phyloP scores from a whole-genome alignment of 2,329 filamentous ascomycete genomes.

The Meredithiella fracta region DNA sequence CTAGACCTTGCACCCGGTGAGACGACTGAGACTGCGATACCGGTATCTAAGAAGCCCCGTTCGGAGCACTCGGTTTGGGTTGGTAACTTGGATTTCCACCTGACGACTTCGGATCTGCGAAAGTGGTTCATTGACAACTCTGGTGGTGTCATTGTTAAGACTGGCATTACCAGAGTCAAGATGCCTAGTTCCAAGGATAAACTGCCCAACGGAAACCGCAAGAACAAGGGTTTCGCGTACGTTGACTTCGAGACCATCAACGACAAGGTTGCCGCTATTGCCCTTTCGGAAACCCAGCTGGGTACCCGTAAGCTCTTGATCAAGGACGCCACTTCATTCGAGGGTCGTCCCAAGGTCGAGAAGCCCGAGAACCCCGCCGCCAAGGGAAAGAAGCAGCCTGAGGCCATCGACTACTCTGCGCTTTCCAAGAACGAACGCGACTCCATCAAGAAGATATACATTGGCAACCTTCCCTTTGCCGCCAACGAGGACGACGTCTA shows the following conservation, averaged over 20 bases:
- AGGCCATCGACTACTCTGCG: conserved; percentile 19
- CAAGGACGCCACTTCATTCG: conserved; percentile 80
- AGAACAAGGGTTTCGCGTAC: conserved; percentile 90
- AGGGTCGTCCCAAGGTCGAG: conserved; percentile 50
- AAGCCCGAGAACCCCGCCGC: conserved; percentile 17
- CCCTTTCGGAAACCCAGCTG: conserved; percentile 69
- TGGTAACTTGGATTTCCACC: conserved; percentile 77
- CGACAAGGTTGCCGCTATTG: conserved; percentile 62
- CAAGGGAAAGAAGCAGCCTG: conserved; percentile 16
- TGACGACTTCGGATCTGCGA: conserved; percentile 57
- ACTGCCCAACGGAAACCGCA: conserved; percentile 16
- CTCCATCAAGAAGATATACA: conserved; percentile 68
- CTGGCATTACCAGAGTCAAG: conserved; percentile 70
- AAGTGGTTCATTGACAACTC: conserved; percentile 63
- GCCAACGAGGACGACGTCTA: conserved; percentile 65
- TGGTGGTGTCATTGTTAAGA: conserved; percentile 46
- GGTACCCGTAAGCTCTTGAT: conserved; percentile 69
- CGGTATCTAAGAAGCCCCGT: conserved; percentile 32
- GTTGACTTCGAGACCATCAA: conserved; percentile 65
- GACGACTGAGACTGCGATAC: not conserved
- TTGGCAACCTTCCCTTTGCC: conserved; percentile 77
- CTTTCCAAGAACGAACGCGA: conserved; percentile 31
- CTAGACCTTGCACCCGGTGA: conserved; percentile 2
- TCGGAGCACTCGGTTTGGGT: conserved; percentile 87
- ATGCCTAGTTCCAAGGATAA: conserved; percentile 35